Evolutionary conservation across 495 filamentous ascomycete species (phyloP).

Genomic region (Pyrenula aspistea): DNA sequence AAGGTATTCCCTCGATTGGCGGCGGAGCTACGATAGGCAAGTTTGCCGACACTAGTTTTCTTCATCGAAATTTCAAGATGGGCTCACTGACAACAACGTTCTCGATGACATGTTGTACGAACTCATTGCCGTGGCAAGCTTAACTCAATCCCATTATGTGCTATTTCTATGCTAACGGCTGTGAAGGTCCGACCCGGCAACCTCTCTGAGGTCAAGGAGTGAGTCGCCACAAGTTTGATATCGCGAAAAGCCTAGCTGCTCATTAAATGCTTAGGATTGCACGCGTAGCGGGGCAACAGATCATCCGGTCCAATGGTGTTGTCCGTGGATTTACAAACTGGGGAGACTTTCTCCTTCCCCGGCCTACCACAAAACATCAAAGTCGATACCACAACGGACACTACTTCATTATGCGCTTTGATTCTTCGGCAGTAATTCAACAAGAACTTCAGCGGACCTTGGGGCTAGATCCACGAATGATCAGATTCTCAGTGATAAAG

Average conservation of each 20-base stretch:
- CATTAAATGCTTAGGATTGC: conserved; percentile 56
- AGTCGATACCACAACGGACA: conserved; percentile 69
- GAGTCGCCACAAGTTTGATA: conserved; percentile 15
- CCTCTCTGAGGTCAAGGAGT: conserved; percentile 91
- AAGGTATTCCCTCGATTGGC: too few species aligned
- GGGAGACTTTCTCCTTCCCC: conserved; percentile 79
- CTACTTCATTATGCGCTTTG: conserved; percentile 97
- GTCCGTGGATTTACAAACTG: conserved; percentile 89
- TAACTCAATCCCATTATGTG: too few species aligned
- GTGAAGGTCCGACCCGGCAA: conserved; percentile 83
- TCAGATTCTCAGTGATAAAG: conserved; percentile 76
- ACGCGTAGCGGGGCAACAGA: conserved; percentile 66
- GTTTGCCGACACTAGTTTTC: not conserved
- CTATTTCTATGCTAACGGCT: too few species aligned
- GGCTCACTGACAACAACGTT: not conserved
- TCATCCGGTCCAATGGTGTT: conserved; percentile 78
- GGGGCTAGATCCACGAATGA: conserved; percentile 81
- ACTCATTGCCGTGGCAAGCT: conserved; percentile 81
- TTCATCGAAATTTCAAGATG: not conserved
- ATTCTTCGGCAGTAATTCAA: conserved; percentile 59
- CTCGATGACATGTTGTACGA: conserved; percentile 76
- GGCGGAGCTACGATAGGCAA: not conserved
- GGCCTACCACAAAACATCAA: conserved; percentile 62
- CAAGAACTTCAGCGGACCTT: conserved; percentile 59
- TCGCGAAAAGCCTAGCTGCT: conserved; percentile 7